A percentile compares a stretch with the other conserved stretches of the same genome.
phyloP scores from a whole-genome alignment of 176 grass and related monocot species.

The Cenchrus purpureus region DNA sequence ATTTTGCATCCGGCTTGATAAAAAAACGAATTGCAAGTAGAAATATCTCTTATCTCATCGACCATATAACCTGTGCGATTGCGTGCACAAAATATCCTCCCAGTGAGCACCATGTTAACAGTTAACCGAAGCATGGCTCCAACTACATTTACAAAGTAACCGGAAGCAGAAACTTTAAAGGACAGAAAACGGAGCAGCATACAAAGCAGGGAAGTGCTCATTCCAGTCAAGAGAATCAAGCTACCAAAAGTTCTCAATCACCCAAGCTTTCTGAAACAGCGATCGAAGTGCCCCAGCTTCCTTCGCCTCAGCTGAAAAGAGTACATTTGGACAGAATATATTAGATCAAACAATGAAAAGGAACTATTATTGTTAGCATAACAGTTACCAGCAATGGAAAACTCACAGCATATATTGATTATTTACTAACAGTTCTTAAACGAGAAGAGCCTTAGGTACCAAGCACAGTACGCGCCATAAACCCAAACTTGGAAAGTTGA shows the following conservation, averaged over 20 bases:
- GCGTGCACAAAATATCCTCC: neutral
- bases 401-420: neutral
- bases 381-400: neutral
- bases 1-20: neutral
- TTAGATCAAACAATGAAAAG: neutral
- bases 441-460: neutral
- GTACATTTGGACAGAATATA: neutral
- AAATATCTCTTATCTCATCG: neutral
- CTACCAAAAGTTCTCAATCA: conserved; percentile 1
- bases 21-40: neutral
- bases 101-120: neutral
- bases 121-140: neutral
- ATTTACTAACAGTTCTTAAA: neutral
- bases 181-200: neutral
- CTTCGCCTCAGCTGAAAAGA: conserved; percentile 25
- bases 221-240: conserved; percentile 5
- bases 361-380: neutral
- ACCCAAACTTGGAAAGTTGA: neutral
- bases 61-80: neutral
- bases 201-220: neutral
- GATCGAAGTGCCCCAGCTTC: neutral
- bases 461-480: neutral
- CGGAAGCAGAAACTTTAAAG: neutral
- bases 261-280: neutral
- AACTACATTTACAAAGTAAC: neutral